A percentile compares a stretch with the other conserved stretches of the same genome.
Evolutionary conservation across 2,329 filamentous ascomycete genomes (phyloP).

Genomic region (Colletotrichum acutatum): DNA sequence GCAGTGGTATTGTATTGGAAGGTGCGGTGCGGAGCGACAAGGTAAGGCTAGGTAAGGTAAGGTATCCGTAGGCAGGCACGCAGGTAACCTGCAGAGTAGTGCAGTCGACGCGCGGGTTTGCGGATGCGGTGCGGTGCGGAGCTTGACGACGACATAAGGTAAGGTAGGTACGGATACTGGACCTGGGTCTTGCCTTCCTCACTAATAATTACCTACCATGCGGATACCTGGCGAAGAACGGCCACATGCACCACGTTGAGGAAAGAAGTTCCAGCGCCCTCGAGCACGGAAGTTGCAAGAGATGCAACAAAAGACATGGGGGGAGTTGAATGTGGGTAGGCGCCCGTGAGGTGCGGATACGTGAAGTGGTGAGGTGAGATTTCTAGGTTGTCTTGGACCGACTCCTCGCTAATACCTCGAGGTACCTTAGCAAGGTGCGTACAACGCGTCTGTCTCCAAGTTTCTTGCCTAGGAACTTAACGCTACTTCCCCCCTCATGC

Average conservation of each 20-base stretch:
- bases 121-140: conserved; percentile 30
- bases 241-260: conserved; percentile 16
- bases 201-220: too few species aligned
- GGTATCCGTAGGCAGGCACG: too few species aligned
- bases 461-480: background rate
- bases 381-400: background rate
- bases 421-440: conserved; percentile 10
- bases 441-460: conserved; percentile 12
- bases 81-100: background rate
- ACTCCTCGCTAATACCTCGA: background rate
- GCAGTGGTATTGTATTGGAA: background rate
- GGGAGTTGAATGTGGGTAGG: background rate
- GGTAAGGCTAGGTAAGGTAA: background rate
- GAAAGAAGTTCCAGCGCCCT: background rate
- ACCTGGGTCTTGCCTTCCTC: too few species aligned
- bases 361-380: background rate
- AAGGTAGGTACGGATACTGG: background rate
- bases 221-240: background rate
- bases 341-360: background rate
- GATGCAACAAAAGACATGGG: background rate
- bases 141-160: conserved; percentile 15
- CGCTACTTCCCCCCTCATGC: conserved; percentile 17
- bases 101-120: conserved; percentile 3
- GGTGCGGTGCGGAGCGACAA: background rate
- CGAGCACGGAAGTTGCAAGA: background rate